phyloP scores from a whole-genome alignment of 1,284 basidiomycete genomes.

The Irpex sp. region DNA sequence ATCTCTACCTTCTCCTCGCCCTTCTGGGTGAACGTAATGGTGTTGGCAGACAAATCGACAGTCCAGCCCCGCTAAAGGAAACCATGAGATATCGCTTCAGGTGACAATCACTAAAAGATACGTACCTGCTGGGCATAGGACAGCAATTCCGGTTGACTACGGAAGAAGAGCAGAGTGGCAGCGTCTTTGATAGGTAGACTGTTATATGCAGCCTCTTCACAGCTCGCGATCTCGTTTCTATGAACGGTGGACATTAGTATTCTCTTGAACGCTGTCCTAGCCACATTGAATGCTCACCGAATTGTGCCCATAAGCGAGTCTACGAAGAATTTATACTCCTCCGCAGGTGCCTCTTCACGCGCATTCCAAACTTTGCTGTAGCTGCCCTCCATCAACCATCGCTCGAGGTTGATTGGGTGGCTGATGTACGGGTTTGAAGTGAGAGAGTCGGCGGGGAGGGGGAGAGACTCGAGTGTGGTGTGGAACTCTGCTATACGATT shows the following conservation, averaged over 20 bases:
- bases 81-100: background rate
- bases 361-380: constrained; percentile 99
- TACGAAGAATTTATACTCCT: constrained; percentile 90
- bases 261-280: background rate
- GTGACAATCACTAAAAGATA: background rate
- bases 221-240: constrained; percentile 92
- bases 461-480: constrained; percentile 96
- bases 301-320: constrained; percentile 93
- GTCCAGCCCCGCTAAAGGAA: constrained; percentile 65
- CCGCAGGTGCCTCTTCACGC: constrained; percentile 80
- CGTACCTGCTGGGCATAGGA: constrained; percentile 74
- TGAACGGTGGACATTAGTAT: background rate
- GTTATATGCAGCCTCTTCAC: constrained; percentile 88
- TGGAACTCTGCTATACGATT: constrained; percentile 98
- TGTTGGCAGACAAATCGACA: constrained; percentile 57
- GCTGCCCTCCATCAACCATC: constrained; percentile 97
- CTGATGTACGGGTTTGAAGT: constrained; percentile 76
- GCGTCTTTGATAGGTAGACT: constrained; percentile 87
- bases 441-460: constrained; percentile 69
- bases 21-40: constrained; percentile 66
- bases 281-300: constrained; percentile 42
- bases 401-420: constrained; percentile 88
- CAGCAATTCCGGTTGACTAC: constrained; percentile 71
- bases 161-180: constrained; percentile 86
- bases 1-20: constrained; percentile 78